phyloP scores from a whole-genome alignment of 805 yeast genomes.

The Saccharomyces eubayanus region DNA sequence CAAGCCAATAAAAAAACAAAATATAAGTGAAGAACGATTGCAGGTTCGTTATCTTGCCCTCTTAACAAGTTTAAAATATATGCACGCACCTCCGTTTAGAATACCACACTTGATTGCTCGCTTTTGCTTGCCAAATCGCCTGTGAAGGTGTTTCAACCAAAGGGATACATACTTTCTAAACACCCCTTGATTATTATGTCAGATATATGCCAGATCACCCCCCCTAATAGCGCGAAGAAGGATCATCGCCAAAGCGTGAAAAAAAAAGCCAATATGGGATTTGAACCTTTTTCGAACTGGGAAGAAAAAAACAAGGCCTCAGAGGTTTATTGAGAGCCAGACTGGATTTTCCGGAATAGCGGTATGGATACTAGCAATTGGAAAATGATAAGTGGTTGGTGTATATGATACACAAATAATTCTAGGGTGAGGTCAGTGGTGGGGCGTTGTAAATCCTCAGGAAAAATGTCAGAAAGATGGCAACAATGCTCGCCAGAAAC shows the following conservation, averaged over 20 bases:
- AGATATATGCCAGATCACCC: background rate
- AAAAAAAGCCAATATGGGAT: background rate
- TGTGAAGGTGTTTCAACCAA: background rate
- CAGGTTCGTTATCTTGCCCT: background rate
- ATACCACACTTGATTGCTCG: background rate
- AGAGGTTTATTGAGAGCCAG: background rate
- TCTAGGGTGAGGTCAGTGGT: background rate
- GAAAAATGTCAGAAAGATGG: conserved; percentile 13
- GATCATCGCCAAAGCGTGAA: background rate
- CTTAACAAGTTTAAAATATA: background rate
- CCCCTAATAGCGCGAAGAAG: background rate
- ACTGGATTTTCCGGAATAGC: background rate
- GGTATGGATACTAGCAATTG: background rate
- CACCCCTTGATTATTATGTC: background rate
- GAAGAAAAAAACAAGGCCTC: background rate
- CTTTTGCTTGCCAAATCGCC: background rate
- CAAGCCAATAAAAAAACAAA: background rate
- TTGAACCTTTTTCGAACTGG: background rate
- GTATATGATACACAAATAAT: background rate
- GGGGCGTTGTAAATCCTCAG: conserved; percentile 7
- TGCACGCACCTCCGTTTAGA: background rate
- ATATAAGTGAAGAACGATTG: background rate
- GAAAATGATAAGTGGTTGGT: background rate
- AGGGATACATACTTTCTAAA: background rate
- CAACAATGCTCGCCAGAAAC: conserved; percentile 9